Evolutionary conservation across 257 asterid species (phyloP), one percentile per base, ranked within the genome.

Genomic region (Nyctanthes arbortristis): DNA sequence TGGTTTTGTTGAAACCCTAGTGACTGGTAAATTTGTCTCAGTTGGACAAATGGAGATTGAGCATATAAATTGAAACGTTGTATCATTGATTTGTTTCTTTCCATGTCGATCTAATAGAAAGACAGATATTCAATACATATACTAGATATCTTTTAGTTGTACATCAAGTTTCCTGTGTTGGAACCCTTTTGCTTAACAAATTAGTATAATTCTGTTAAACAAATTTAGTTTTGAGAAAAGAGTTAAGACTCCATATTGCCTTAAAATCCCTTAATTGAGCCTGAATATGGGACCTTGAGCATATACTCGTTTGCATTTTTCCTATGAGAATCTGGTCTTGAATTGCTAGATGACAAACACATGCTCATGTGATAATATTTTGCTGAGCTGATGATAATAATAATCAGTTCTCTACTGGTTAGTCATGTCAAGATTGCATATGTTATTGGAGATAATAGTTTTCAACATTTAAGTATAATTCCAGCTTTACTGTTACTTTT

Each of bases 351-450:
- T 5, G n/a, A 61, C 66, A 18, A 22, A n/a, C 34, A 39, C 31
- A 33, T 9, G 18, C 22, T 34, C 66, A 61, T 22, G 32, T 20
- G 11, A 62, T 3, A 34, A 25, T 40, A 6, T 36, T 64, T 75
- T 59, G 36, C 14, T 13, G 14, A 47, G 52, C 47, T n/a, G 28
- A 55, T 60, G 16, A 49, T 47, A n/a, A n/a, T n/a, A n/a, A n/a
- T n/a, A 40, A 55, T 34, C 27, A 37, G 47, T 25, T 29, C 64
- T 37, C 5, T 35, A 45, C 14, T 60, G 25, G 12, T 72, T 14
- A 9, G 70, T 27, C 60, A 61, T 24, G 27, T 77, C 52, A 63
- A 47, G 47, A 37, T 72, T 13, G 24, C 59, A n/a, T 20, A 40
- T 64, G n/a, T 5, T 43, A n/a, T 1, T 71, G 11, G 29, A 43